Percentiles rank a stretch among this genome's conserved stretches.
Evolutionary conservation across 345 rosid species (phyloP).

Genomic region (Hypericum androsaemum): DNA sequence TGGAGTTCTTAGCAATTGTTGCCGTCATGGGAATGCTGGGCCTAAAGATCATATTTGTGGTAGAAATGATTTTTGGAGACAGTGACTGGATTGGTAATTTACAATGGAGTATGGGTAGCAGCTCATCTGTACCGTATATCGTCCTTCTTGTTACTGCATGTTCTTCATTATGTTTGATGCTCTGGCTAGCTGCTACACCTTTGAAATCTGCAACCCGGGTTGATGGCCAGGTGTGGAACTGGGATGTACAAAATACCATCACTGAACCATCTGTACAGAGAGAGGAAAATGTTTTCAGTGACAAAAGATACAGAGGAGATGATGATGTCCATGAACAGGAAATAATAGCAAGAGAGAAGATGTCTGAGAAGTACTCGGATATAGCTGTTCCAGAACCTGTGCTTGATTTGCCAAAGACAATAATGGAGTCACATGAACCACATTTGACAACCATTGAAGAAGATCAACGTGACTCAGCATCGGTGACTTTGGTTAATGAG

Average conservation of each 20-base stretch:
- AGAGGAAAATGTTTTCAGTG: constrained; percentile 32
- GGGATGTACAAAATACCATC: constrained; percentile 33
- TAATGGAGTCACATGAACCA: constrained; percentile 43
- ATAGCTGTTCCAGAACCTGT: constrained; percentile 28
- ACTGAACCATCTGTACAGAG: constrained; percentile 27
- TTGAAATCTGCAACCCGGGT: no score
- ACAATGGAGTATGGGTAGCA: constrained; percentile 54
- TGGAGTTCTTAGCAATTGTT: constrained; percentile 57
- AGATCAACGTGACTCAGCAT: constrained; percentile 20
- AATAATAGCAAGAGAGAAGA: constrained; percentile 20
- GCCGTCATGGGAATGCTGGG: constrained; percentile 68
- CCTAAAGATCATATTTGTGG: constrained; percentile 66
- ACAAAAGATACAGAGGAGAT: constrained; percentile 20
- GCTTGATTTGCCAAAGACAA: constrained; percentile 41
- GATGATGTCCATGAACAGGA: constrained; percentile 28
- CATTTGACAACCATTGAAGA: constrained; percentile 33
- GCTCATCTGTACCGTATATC: constrained; percentile 42
- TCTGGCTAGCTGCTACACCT: no score
- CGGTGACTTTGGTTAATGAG: constrained; percentile 22
- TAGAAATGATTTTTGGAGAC: constrained; percentile 79
- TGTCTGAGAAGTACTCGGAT: constrained; percentile 31
- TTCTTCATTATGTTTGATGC: constrained; percentile 6
- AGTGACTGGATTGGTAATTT: constrained; percentile 90
- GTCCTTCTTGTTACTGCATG: constrained; percentile 21
- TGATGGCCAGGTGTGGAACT: constrained; percentile 24